Evolutionary conservation across 1,284 basidiomycete species (phyloP).

Genomic region (Melampsora americana): DNA sequence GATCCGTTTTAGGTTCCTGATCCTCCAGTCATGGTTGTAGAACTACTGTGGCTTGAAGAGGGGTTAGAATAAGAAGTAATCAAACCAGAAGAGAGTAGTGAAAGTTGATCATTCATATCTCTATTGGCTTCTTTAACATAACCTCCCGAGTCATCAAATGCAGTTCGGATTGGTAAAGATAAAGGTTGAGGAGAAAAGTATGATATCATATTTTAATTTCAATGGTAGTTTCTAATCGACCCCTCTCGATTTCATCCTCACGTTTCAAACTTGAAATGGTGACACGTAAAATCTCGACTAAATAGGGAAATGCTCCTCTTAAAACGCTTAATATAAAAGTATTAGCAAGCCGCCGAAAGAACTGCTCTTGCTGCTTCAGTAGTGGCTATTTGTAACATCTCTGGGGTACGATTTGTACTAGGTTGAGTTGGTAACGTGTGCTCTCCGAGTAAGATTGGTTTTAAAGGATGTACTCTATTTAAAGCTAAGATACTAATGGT

Average conservation of each 20-base stretch:
- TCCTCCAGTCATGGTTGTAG: slow-evolving; percentile 4
- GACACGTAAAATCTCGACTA: slow-evolving; percentile 8
- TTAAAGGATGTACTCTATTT: slow-evolving; percentile 10
- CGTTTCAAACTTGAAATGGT: not conserved
- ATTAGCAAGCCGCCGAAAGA: slow-evolving; percentile 3
- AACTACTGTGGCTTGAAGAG: not conserved
- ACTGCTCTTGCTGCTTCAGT: slow-evolving; percentile 15
- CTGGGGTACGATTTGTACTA: not conserved
- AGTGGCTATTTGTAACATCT: slow-evolving; percentile 28
- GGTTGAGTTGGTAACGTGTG: slow-evolving; percentile 9
- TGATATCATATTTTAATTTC: slow-evolving; percentile 10
- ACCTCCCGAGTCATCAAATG: not conserved
- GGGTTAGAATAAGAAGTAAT: not conserved
- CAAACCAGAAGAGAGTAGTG: not conserved
- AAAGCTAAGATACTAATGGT: slow-evolving; percentile 32
- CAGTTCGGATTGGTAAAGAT: not conserved
- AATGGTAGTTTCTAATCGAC: slow-evolving; percentile 7
- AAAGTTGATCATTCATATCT: not conserved
- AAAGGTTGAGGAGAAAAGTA: not conserved
- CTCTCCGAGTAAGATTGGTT: not conserved
- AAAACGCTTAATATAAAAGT: slow-evolving; percentile 27
- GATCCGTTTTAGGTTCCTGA: not conserved
- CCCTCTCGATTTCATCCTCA: not conserved
- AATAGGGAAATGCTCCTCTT: slow-evolving; percentile 20
- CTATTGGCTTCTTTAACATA: not conserved